Base-by-base conservation (phyloP, 2,329 filamentous ascomycete genomes). In the Alternaria triticimaculans region DNA sequence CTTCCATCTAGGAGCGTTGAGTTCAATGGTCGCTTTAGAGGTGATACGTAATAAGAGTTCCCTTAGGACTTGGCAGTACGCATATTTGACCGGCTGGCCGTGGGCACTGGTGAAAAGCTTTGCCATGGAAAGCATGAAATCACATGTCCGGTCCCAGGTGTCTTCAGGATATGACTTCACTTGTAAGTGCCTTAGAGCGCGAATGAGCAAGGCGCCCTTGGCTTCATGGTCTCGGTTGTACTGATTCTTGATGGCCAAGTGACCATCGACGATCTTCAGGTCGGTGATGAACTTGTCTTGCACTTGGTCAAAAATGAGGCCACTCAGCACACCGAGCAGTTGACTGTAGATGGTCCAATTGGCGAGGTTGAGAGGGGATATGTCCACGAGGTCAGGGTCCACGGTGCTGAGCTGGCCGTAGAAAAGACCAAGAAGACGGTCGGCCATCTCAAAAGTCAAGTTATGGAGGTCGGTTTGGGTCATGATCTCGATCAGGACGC, bases 291-390 rank as follows among this genome's bases (percentile, higher is more conserved):
- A 99, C 51, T 93, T 89, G 58, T 89, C 88, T 4, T 93, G 90
- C 49, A 99, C 94, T 60, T 90, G 92, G 15, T 88, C 84, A 78
- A 99, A 98, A 76, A 96, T 95, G 68, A 96, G 90, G 48, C 92
- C 91, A 80, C 96, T 97, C 92, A 99, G 97, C 43, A 94, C 91
- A n/a, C 96, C 96, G 1, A 99, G 87, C 4, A 99, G 84, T 73
- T 97, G 92, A 20, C 93, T 91, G 78, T 97, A 97, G 3, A 99
- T 89, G 63, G 93, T 92, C 95, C 95, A 99, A 74, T 99, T 99
- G 14, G 96, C 92, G 80, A 96, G 89, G 69, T 94, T 93, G 23
- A 98, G 84, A 1, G 92, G 90, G 0, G 94, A 97, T 9, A 90
- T 85, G 65, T 89, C 84, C 4, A 95, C 83, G 73, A 94, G 89